Evolutionary conservation across 768 basidiomycete species (phyloP), one percentile per base, ranked within the genome.

Genomic region (Amanita pallidorosea): DNA sequence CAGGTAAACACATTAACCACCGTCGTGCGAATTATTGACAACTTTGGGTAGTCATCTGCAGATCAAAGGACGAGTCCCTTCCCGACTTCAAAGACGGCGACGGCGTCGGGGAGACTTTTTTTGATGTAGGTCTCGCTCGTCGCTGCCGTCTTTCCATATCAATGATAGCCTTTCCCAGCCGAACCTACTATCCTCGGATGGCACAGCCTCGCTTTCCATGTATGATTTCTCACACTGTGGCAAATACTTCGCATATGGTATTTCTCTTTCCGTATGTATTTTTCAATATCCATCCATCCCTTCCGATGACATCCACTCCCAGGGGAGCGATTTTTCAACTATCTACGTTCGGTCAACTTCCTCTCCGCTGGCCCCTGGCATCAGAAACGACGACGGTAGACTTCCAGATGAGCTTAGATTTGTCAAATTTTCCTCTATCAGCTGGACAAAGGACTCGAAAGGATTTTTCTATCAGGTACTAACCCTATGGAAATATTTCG

Each of bases 391-490:
- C 56, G 68, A 73, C 17, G 70, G 68, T 33, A 70, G 80, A 40
- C 71, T 88, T 34, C 56, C 70, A 3, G 88, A 91, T 41, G 81
- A 81, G 53, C 65, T 90, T 48, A 75, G 81, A 49, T 84, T 77
- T 60, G 84, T 87, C 55, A 91, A 91, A 62, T 89, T 88, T 65
- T 84, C 83, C 0, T 64, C 69, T 9, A 72, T 89, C 38, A 69
- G 71, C 23, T 91, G 88, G 89, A 81, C 81, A 4, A 77, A 79
- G 50, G 86, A 90, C 64, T 82, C 79, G 49, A 81, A 80, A 54
- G 88, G 89, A 1, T 88, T 91, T 65, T 88, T 91, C 66, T 92
- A 92, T 62, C 88, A 89, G 71, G 72, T 71, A 55, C 25, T 54
- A 23, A 38, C 18, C 0, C 22, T 22, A 11, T 15, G 13, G 2